A percentile compares a stretch with the other conserved stretches of the same genome.
Evolutionary conservation across 1,284 basidiomycete species (phyloP).

Genomic region (Termitomyces sp.): DNA sequence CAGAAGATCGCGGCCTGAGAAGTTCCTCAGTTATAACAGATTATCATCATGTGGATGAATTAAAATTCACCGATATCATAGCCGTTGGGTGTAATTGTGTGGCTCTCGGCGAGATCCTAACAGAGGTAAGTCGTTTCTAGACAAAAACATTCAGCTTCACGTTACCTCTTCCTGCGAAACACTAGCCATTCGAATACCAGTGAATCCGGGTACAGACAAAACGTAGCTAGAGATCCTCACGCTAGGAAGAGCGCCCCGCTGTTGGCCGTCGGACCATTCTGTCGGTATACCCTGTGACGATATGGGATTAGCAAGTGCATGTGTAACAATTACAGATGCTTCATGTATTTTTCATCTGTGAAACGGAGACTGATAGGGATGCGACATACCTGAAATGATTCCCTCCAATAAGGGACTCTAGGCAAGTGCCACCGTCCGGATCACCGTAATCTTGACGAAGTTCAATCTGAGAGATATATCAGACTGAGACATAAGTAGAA

Average conservation of each 20-base stretch:
- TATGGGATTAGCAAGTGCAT: not conserved
- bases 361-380: not conserved
- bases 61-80: conserved; percentile 47
- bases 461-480: conserved; percentile 44
- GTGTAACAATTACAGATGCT: not conserved
- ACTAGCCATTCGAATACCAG: conserved; percentile 26
- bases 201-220: not conserved
- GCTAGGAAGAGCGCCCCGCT: conserved; percentile 63
- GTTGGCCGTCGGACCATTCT: conserved; percentile 52
- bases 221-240: conserved; percentile 32
- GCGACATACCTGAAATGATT: conserved; percentile 56
- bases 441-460: conserved; percentile 56
- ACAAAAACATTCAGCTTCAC: not conserved
- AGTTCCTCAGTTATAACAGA: not conserved
- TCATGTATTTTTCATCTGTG: not conserved
- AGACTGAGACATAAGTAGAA: conserved; percentile 9
- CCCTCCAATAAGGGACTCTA: conserved; percentile 59
- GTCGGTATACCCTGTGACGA: conserved; percentile 44
- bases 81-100: conserved; percentile 50
- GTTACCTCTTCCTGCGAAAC: conserved; percentile 57
- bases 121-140: not conserved
- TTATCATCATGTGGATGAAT: not conserved
- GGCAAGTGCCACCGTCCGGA: conserved; percentile 48
- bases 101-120: conserved; percentile 36
- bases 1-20: conserved; percentile 36